phyloP scores from a whole-genome alignment of 306 rosid genomes.

The Trifolium repens region DNA sequence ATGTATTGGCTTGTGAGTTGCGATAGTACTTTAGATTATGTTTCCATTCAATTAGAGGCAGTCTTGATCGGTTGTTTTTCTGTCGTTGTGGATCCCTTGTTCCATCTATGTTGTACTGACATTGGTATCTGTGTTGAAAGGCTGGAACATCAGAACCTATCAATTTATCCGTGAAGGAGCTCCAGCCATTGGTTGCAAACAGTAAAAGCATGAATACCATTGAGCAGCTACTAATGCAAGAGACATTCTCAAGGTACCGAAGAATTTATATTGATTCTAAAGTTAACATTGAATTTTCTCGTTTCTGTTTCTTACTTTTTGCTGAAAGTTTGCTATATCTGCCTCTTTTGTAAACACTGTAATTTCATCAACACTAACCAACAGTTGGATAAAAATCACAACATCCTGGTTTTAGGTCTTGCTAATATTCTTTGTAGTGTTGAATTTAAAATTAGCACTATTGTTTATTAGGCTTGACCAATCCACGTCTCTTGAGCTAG shows the following conservation, averaged over 20 bases:
- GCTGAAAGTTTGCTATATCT: conserved; percentile 29
- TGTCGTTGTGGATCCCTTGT: conserved; percentile 32
- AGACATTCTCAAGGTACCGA: conserved; percentile 83
- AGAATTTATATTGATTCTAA: conserved; percentile 15
- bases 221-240: conserved; percentile 74
- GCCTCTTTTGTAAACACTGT: conserved; percentile 25
- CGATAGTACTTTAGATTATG: conserved; percentile 23
- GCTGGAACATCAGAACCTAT: conserved; percentile 47
- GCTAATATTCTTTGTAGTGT: not conserved
- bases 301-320: conserved; percentile 28
- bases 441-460: conserved; percentile 25
- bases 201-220: conserved; percentile 59
- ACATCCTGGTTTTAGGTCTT: conserved; percentile 24
- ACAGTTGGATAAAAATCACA: conserved; percentile 22
- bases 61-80: conserved; percentile 16
- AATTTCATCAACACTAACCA: conserved; percentile 13
- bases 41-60: conserved; percentile 32
- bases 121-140: conserved; percentile 47
- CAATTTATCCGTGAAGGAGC: conserved; percentile 46
- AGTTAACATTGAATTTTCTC: conserved; percentile 29
- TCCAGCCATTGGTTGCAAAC: conserved; percentile 49
- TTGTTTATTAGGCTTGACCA: not conserved
- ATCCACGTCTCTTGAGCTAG: not conserved
- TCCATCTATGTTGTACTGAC: conserved; percentile 23
- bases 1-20: conserved; percentile 5